Conservation (phyloP, 1,284 basidiomycete genomes). For the Puccinia triticina region DNA sequence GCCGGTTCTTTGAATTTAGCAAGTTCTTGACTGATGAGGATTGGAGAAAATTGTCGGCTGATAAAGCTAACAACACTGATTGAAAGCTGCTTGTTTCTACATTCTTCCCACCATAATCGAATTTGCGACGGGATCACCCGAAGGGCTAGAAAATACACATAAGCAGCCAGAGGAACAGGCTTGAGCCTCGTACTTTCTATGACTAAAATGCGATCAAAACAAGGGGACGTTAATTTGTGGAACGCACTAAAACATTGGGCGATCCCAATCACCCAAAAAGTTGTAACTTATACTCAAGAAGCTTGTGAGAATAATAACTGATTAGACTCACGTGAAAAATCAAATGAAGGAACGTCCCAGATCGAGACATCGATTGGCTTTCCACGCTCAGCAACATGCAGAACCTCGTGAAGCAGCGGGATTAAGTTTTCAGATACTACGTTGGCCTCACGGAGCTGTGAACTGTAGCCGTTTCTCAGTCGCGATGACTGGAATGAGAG, state of each 20-base stretch:
- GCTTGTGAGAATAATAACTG: background rate
- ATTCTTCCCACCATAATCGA: constrained; percentile 79
- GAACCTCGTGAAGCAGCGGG: constrained; percentile 72
- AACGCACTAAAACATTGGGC: background rate
- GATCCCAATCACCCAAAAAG: constrained; percentile 22
- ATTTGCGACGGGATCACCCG: constrained; percentile 79
- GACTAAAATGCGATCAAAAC: constrained; percentile 58
- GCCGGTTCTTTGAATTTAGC: constrained; percentile 72
- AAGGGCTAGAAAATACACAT: constrained; percentile 84
- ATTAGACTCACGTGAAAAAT: constrained; percentile 71
- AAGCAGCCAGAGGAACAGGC: constrained; percentile 73
- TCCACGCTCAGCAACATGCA: constrained; percentile 68
- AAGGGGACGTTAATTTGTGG: background rate
- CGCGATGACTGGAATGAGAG: constrained; percentile 69
- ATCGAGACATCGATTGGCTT: constrained; percentile 74
- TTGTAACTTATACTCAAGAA: background rate
- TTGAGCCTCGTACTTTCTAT: constrained; percentile 55
- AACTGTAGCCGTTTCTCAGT: constrained; percentile 78
- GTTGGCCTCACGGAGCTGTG: constrained; percentile 75
- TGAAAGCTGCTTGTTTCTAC: constrained; percentile 85
- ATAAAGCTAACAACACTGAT: constrained; percentile 77
- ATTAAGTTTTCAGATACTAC: constrained; percentile 72
- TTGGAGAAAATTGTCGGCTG: constrained; percentile 83
- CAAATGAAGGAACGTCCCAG: constrained; percentile 84
- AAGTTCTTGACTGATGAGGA: constrained; percentile 82